These are phyloP conservation scores for Puccinia polysora DNA, from an alignment of 1,284 basidiomycete species.

Conservation along the genomic window DNA sequence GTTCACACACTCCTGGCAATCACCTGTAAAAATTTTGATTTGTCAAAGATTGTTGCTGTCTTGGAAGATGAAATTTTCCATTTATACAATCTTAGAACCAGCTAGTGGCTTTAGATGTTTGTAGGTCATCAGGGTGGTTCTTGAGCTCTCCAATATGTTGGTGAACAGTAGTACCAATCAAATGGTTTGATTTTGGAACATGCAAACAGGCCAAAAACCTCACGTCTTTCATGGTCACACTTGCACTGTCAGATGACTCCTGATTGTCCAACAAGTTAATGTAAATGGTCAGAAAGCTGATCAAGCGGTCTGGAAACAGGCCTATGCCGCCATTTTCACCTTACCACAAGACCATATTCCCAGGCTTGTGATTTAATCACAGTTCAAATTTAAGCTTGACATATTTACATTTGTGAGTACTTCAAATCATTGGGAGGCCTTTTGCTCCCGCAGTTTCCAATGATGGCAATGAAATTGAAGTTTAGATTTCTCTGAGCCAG, in stretches of 20 bases:
- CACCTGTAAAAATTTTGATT: slow-evolving; percentile 87
- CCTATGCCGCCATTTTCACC: slow-evolving; percentile 74
- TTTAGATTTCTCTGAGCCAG: too few relatives aligned
- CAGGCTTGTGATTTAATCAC: too few relatives aligned
- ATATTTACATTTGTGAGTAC: too few relatives aligned
- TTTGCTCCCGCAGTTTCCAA: too few relatives aligned
- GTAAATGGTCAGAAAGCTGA: slow-evolving; percentile 56
- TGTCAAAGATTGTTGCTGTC: slow-evolving; percentile 85
- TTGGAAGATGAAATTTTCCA: slow-evolving; percentile 76
- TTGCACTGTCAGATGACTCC: slow-evolving; percentile 80
- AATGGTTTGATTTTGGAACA: slow-evolving; percentile 87
- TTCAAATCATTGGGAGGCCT: too few relatives aligned
- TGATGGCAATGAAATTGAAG: too few relatives aligned
- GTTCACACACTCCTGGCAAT: slow-evolving; percentile 85
- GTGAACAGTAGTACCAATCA: slow-evolving; percentile 91
- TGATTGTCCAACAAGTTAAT: slow-evolving; percentile 77
- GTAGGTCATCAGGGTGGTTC: slow-evolving; percentile 90
- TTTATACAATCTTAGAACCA: slow-evolving; percentile 76
- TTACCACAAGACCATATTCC: slow-evolving; percentile 86
- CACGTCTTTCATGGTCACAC: slow-evolving; percentile 91
- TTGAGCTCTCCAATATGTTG: slow-evolving; percentile 73
- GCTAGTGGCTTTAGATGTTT: slow-evolving; percentile 67
- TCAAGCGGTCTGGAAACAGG: slow-evolving; percentile 56
- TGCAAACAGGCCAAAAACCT: slow-evolving; percentile 70
- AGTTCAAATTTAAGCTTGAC: too few relatives aligned